Base-by-base conservation (phyloP, 2,329 filamentous ascomycete species). In the Pseudofabraea citricarpa region DNA sequence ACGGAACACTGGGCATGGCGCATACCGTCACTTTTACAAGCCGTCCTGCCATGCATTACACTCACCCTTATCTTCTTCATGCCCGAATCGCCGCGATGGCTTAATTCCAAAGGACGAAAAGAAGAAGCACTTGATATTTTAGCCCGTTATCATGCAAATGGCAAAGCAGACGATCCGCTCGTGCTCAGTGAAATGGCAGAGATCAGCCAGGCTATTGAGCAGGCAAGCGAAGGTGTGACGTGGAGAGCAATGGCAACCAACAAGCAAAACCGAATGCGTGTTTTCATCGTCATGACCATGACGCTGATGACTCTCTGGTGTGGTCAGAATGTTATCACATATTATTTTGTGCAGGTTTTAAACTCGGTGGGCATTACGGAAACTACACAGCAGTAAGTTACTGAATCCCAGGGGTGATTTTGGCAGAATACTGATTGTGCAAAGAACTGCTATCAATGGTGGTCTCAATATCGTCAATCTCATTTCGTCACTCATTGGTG, bases 91-190 rank as follows among this genome's bases (percentile, higher is more conserved):
- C 39, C 39, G 2, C 27, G 39, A 33, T 41, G 39, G 39, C 15
- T 41, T 8, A 15, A 22, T 5, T 22, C 31, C 7, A 27, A 41
- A 22, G 39, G 39, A 3, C 39, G 39, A 9, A 33, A 41, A 23
- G 22, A 31, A 3, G 39, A 41, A 15, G 39, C 36, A 38, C 26
- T 73, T 15, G 60, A 66, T 5, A 71, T 75, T 3, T 68, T 85
- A 46, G 69, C 72, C 6, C 73, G 71, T 45, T 77, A 75, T 52
- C 80, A 79, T 50, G 68, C 71, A 16, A 67, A 69, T 35, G 69
- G 69, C 32, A 15, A 43, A 10, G 22, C 19, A 7, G n/a, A 38
- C 15, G 31, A 43, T 43, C 16, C 15, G 16, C 32, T 39, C 13
- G 42, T 44, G 13, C 41, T 33, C 10, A 22, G 21, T 5, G 41